These are phyloP conservation scores for Cercospora beticola DNA, from an alignment of 2,329 filamentous ascomycete genomes.

Conservation along the genomic window DNA sequence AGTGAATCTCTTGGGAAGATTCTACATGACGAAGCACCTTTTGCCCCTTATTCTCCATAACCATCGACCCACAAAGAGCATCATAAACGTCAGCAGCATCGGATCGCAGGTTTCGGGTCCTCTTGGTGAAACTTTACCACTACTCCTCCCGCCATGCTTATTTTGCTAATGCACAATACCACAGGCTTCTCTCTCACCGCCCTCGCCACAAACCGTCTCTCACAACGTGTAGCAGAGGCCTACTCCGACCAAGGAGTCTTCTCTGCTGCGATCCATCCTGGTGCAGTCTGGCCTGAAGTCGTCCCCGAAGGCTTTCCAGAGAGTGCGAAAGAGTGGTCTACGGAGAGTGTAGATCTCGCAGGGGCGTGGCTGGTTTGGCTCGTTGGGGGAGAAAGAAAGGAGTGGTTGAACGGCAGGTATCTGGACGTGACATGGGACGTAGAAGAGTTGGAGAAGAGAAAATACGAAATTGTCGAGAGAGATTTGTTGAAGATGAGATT, in stretches of 20 bases:
- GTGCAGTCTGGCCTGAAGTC: slow-evolving; percentile 36
- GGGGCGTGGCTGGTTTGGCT: slow-evolving; percentile 34
- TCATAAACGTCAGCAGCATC: slow-evolving; percentile 38
- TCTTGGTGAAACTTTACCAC: slow-evolving; percentile 16
- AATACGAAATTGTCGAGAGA: slow-evolving; percentile 37
- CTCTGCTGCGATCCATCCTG: slow-evolving; percentile 37
- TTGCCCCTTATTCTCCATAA: slow-evolving; percentile 18
- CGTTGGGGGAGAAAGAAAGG: slow-evolving; percentile 33
- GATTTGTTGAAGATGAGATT: slow-evolving; percentile 38
- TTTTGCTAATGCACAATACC: too few species aligned
- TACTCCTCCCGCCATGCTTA: too few species aligned
- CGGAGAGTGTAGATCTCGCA: slow-evolving; percentile 33
- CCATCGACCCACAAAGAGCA: neutral
- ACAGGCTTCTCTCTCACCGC: slow-evolving; percentile 38
- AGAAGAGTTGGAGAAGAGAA: slow-evolving; percentile 37
- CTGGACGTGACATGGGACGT: slow-evolving; percentile 42
- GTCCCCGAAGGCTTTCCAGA: slow-evolving; percentile 36
- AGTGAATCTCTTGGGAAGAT: slow-evolving; percentile 20
- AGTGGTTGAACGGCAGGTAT: slow-evolving; percentile 42
- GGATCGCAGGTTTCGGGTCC: slow-evolving; percentile 35
- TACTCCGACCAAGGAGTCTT: slow-evolving; percentile 31
- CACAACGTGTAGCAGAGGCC: slow-evolving; percentile 38
- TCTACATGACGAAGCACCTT: slow-evolving; percentile 26
- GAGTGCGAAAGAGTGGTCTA: slow-evolving; percentile 17
- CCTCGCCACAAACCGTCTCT: slow-evolving; percentile 36